Evolutionary conservation across 1,139 yeast species (phyloP), one percentile per base, ranked within the genome.

Genomic region (Geotrichum siamense): DNA sequence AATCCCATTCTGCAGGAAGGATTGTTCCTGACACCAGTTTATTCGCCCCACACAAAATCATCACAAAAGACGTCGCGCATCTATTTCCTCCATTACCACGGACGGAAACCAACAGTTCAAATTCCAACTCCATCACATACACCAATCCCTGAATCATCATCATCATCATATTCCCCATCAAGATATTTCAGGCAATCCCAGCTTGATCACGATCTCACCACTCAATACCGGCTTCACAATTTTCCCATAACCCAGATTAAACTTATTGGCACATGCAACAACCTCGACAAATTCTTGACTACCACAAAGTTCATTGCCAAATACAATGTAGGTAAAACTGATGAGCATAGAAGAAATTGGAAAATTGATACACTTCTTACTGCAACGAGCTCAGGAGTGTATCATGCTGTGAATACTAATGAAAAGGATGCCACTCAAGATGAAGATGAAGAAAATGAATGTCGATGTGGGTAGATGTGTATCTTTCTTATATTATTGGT

Each of bases 61-160:
- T n/a, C n/a, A n/a, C 28, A 29, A 19, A 17, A 13, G 23, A 15
- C 16, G 21, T 19, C 30, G n/a, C 32, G 35, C 19, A 19, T 39
- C 17, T 25, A 32, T 27, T 35, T 39, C 9, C 22, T 39, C 13
- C 43, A 39, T 26, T 39, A 39, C 38, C 43, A 39, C 28, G 43
- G 43, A 6, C 22, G 21, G 25, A 39, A 39, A 22, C 23, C 15
- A n/a, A n/a, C n/a, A n/a, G n/a, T n/a, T n/a, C n/a, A n/a, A n/a
- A n/a, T n/a, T n/a, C n/a, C n/a, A n/a, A n/a, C n/a, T n/a, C n/a
- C n/a, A n/a, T n/a, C n/a, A n/a, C n/a, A n/a, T n/a, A n/a, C n/a
- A n/a, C n/a, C n/a, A n/a, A n/a, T n/a, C n/a, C 27, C 31, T 28
- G 31, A n/a, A 8, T 8, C 8, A 28, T n/a, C 31, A n/a, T 16